Base-by-base conservation (phyloP, 73 alveolate species). In the Tetrahymena thermophila region DNA sequence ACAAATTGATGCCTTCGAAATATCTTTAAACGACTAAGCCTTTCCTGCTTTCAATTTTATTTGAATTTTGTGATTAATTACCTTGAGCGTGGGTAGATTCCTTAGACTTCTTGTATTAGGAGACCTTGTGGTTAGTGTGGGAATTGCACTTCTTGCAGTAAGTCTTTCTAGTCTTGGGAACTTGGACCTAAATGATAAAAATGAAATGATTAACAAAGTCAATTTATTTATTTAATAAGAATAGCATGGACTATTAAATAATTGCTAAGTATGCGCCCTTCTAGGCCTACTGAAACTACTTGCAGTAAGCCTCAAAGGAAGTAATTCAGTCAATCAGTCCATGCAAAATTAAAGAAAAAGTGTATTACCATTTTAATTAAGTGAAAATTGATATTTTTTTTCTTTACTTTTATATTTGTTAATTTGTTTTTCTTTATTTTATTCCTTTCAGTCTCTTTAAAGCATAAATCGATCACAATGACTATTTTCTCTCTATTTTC, bases 71-170 rank as follows among this genome's bases (percentile, higher is more conserved):
- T n/a, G 13, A 25, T 23, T 23, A 10, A 56, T n/a, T 71, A 71
- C 89, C 99, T 96, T 97, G 97, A 84, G 97, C 98, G 94, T 85
- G 95, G 44, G 96, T 94, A 94, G 98, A 96, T 95, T 97, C 99
- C 97, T 98, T 98, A 93, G 98, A 98, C 96, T 97, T 98, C 98
- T 97, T 98, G 98, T 98, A 98, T 56, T 98, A 96, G 94, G 99
- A 94, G 58, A 98, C 99, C 96, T 98, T 98, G 98, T 97, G 97
- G 94, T 83, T 94, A 57, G 97, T 56, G 97, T 98, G 99, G 85
- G 94, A 95, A 94, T 96, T 96, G 98, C 98, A 97, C 96, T 96
- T 97, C 85, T 94, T 85, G 98, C 98, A 98, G 97, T 95, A 95
- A 34, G 98, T 98, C 96, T 96, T 98, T 96, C 96, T 96, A 93